Conservation (phyloP, 441 rosid genomes). For the Euphorbia neoarborescens region DNA sequence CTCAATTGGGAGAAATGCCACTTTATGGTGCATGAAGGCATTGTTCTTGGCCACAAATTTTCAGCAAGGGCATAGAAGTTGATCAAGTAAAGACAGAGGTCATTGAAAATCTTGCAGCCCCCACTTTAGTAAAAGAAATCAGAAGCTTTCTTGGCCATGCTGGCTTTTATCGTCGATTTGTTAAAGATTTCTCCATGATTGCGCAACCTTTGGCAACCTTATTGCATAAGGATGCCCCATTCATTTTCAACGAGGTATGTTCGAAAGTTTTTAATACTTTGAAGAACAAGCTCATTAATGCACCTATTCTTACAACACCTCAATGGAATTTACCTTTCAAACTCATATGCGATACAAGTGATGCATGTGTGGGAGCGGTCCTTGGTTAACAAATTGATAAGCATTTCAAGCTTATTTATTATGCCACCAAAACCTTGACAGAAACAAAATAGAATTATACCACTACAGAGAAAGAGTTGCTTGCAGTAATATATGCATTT, state of each 20-base stretch:
- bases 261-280: not conserved
- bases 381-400: too few species aligned
- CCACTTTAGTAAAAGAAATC: not conserved
- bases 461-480: not conserved
- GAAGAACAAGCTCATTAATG: not conserved
- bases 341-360: not conserved
- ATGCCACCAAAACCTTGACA: not conserved
- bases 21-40: not conserved
- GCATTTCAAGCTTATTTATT: not conserved
- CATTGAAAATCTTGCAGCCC: not conserved
- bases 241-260: too few species aligned
- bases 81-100: not conserved
- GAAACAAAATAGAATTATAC: not conserved
- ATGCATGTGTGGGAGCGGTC: not conserved
- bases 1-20: constrained; percentile 3
- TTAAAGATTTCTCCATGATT: too few species aligned
- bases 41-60: not conserved
- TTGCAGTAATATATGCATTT: not conserved
- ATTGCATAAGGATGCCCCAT: too few species aligned
- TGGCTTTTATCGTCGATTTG: not conserved
- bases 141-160: not conserved
- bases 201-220: too few species aligned
- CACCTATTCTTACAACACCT: not conserved
- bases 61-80: not conserved
- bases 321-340: not conserved